A percentile compares a stretch with the other conserved stretches of the same genome.
phyloP scores from a whole-genome alignment of 2,329 filamentous ascomycete genomes.

The Corynespora cassiicola region DNA sequence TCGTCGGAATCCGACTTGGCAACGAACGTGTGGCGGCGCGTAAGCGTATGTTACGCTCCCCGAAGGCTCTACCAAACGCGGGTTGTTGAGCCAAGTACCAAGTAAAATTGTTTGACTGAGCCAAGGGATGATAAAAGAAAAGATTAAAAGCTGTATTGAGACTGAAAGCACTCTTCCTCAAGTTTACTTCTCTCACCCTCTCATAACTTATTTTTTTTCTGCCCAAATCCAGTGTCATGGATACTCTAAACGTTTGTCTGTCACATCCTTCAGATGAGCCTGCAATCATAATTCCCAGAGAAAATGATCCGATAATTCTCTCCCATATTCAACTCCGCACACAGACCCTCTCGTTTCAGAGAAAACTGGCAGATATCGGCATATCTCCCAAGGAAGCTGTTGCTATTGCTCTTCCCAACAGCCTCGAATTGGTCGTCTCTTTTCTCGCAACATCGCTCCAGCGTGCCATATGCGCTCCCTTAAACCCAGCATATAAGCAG shows the following conservation, averaged over 20 bases:
- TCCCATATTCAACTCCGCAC: constrained; percentile 69
- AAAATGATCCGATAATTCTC: constrained; percentile 65
- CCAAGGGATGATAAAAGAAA: too few relatives aligned
- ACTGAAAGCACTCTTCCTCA: background rate
- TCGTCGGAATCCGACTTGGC: constrained; percentile 4
- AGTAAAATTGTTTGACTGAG: too few relatives aligned
- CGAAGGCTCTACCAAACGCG: too few relatives aligned
- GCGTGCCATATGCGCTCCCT: constrained; percentile 76
- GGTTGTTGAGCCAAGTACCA: background rate
- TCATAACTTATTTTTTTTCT: constrained; percentile 45
- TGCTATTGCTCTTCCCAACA: constrained; percentile 80
- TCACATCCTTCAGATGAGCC: constrained; percentile 24
- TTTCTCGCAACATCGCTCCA: constrained; percentile 82
- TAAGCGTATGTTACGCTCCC: background rate
- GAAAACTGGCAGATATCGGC: constrained; percentile 75
- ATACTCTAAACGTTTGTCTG: constrained; percentile 11
- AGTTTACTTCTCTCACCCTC: constrained; percentile 53
- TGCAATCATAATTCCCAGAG: constrained; percentile 74
- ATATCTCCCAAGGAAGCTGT: constrained; percentile 71
- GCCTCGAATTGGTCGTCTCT: constrained; percentile 80
- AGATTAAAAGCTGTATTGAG: background rate
- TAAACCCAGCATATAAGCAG: constrained; percentile 85
- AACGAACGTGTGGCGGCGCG: background rate
- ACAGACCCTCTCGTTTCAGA: constrained; percentile 72
- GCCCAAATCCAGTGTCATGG: constrained; percentile 4